Evolutionary conservation across 371 early-diverging fungal species (phyloP), one percentile per base, ranked within the genome.

Genomic region (Rhizomucor miehei): DNA sequence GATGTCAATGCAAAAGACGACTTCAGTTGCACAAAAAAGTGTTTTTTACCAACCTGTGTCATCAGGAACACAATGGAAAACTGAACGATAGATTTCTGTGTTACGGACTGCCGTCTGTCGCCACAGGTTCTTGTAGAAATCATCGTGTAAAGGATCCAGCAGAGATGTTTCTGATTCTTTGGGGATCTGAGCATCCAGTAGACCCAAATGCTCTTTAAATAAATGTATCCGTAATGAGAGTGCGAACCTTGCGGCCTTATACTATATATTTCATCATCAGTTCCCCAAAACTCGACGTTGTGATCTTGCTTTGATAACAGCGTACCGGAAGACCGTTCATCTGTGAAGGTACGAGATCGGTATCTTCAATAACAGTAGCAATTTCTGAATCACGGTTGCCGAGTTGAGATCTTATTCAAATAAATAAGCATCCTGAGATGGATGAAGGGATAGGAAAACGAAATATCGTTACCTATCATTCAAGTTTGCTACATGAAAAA

Each of bases 351-450:
- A 94, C 78, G 17, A 71, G 60, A 29, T 83, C 79, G 2, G 81
- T 75, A 59, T 94, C 94, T 64, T 91, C 90, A 35, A 93, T 72
- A 10, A 93, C 55, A 36, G 89, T 78, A 21, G 92, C 92, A 54
- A 94, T 82, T 69, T 97, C 97, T 5, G 94, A 90, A 66, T 97
- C 97, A 41, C 95, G 85, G 60, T 82, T 83, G n/a, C 97, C 97
- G 41, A 87, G 65, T 75, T 91, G 87, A 2, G 92, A 92, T 23
- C 97, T 88, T 19, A 5, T 35, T 38, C 23, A n/a, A 13, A 21
- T 40, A 17, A 9, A 13, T 24, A 48, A 29, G 29, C 8, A 3
- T 29, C 8, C 29, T 8, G 8, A 29, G 3, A 5, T 29, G 8
- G 29, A 29, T 29, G 8, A 29, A 5, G 8, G 3, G 3, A 29